Evolutionary conservation across 2,329 filamentous ascomycete species (phyloP).

Genomic region (Exserohilum turcica): DNA sequence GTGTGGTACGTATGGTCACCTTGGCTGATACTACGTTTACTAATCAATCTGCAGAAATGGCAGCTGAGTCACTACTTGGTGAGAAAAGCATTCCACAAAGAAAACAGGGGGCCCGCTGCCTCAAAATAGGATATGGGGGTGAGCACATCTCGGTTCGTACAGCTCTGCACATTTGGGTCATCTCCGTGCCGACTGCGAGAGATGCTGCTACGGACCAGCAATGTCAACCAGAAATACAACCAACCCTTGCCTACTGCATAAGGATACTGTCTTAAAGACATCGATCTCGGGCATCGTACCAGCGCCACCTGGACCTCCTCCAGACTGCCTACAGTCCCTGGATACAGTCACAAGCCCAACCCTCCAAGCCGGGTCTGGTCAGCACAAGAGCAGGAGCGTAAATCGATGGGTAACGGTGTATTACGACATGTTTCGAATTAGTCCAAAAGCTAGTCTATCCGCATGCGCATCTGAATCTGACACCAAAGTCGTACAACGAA

Average conservation of each 20-base stretch:
- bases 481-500: slow-evolving; percentile 32
- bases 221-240: neutral
- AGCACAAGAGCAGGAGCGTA: neutral
- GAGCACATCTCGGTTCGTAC: neutral
- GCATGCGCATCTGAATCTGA: slow-evolving; percentile 26
- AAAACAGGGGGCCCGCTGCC: neutral
- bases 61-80: slow-evolving; percentile 19
- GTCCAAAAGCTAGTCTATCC: neutral
- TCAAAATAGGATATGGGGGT: neutral
- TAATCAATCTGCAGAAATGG: slow-evolving; percentile 22
- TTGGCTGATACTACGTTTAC: neutral
- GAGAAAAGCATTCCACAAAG: neutral
- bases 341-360: neutral
- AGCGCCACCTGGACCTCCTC: neutral
- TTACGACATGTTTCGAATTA: neutral
- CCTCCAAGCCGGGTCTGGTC: neutral
- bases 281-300: neutral
- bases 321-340: neutral
- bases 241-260: neutral
- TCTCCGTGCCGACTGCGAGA: neutral
- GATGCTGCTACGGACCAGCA: neutral
- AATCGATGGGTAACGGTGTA: neutral
- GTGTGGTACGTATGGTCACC: slow-evolving; percentile 15
- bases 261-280: neutral
- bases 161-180: neutral